Percentiles rank a stretch among this genome's conserved stretches.
Conservation (phyloP, 352 stramenopile genomes). For the Aphanomyces euteiches region DNA sequence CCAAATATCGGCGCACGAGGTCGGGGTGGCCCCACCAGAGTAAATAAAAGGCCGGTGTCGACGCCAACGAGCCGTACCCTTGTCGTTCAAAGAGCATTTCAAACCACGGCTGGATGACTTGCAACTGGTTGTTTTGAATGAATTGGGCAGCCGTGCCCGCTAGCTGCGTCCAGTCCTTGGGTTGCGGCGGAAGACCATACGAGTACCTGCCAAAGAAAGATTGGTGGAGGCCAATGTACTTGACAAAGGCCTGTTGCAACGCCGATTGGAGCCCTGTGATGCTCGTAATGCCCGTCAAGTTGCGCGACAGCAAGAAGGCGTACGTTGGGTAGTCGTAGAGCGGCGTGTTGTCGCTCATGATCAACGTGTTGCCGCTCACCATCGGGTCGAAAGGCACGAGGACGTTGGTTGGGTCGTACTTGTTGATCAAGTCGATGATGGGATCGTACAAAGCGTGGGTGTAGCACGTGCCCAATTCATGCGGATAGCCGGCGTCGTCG, state of each 20-base stretch:
- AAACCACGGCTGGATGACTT: not conserved
- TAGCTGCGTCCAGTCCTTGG: not conserved
- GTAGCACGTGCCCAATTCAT: constrained; percentile 7
- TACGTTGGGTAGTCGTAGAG: not conserved
- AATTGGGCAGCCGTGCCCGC: not conserved
- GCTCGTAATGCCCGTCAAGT: not conserved
- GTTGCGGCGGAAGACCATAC: not conserved
- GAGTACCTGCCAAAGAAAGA: not conserved
- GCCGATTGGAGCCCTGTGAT: not conserved
- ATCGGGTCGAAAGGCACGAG: not conserved
- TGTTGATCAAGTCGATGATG: not conserved
- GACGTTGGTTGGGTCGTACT: not conserved
- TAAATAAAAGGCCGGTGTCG: not conserved
- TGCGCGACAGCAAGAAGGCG: not conserved
- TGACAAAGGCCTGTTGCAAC: not conserved
- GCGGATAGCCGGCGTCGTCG: not conserved
- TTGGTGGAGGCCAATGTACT: not conserved
- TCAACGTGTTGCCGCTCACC: not conserved
- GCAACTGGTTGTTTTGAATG: not conserved
- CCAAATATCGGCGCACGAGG: not conserved
- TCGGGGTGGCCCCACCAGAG: constrained; percentile 1
- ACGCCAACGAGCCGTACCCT: not conserved
- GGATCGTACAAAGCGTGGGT: not conserved
- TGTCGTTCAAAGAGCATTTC: not conserved
- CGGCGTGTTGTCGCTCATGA: not conserved